These are phyloP conservation scores for Pythium aquatile DNA, from an alignment of 352 stramenopile genomes.

Conservation along the genomic window DNA sequence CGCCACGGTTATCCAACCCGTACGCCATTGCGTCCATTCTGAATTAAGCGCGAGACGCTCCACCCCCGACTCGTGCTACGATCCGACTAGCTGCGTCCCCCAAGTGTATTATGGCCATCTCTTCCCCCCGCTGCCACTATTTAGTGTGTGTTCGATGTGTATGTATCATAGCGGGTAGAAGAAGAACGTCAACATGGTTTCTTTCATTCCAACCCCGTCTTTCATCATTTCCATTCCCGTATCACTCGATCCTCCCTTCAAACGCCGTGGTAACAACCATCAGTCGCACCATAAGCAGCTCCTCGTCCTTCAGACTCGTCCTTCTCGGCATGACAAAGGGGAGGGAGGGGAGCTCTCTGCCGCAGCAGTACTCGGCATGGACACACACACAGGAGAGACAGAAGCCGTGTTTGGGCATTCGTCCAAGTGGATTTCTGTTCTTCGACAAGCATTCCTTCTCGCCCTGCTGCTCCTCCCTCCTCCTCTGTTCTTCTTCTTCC, in stretches of 20 bases:
- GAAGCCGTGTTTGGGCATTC: not conserved
- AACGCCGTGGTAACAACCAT: no score
- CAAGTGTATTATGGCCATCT: not conserved
- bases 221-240: not conserved
- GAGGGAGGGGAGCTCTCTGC: not conserved
- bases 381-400: not conserved
- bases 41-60: slow-evolving; percentile 16
- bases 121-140: slow-evolving; percentile 5
- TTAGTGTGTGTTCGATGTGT: slow-evolving; percentile 14
- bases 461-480: not conserved
- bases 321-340: no score
- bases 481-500: not conserved
- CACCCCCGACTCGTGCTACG: no score
- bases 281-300: no score
- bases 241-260: no score
- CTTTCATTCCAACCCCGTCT: not conserved
- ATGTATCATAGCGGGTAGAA: slow-evolving; percentile 5
- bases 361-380: not conserved
- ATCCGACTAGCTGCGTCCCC: not conserved
- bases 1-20: slow-evolving; percentile 25
- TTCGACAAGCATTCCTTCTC: not conserved
- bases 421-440: slow-evolving; percentile 3
- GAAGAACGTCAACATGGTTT: slow-evolving; percentile 3
- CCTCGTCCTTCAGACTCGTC: no score
- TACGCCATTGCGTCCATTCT: slow-evolving; percentile 28